Base-by-base conservation (phyloP, 805 yeast species). In the Candida chilensis region DNA sequence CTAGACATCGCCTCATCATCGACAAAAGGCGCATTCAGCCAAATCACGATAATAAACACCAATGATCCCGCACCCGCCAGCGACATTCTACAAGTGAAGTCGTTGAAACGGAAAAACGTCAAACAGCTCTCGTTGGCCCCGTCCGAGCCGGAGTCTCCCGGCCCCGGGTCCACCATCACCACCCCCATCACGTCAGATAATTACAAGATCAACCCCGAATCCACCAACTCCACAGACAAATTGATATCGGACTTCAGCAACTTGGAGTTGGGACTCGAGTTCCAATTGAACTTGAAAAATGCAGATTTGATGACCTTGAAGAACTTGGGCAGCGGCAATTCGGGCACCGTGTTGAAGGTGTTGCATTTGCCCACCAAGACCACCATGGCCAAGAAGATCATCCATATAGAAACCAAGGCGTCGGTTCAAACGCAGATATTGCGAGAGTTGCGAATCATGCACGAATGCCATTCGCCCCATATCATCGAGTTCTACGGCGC, bases 401-500 rank as follows among this genome's bases (percentile, higher is more conserved):
- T 92, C 19, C 87, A 80, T 38, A 73, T 92, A 17, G 97, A 90
- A 44, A 77, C 82, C 41, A 84, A 85, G 47, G 75, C 74, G 36
- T 71, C 74, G 11, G 77, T 84, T 6, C 84, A 82, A 43, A 74
- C 82, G 30, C 96, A 88, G 52, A 82, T 92, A 29, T 70, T 85
- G 8, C 67, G 95, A 37, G 99, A 92, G 56, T 64, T 92, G 31
- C 74, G 87, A 36, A 88, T 92, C 15, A 72, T 92, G 72, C 94
- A 86, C 50, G 94, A 84, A 47, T 90, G 96, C 47, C 78, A 72
- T 47, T 78, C 74, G 32, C 85, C 85, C 4, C 83, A 72, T 44
- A 88, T 92, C 27, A 82, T 90, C 29, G 85, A 83, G 27, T 92
- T 88, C 51, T 90, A 79, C 53, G 97, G 97, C 5, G 95, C 96